Percentiles rank a stretch among this genome's conserved stretches.
Evolutionary conservation across 768 basidiomycete genomes (phyloP).

Genomic region (Termitomyces sp.): DNA sequence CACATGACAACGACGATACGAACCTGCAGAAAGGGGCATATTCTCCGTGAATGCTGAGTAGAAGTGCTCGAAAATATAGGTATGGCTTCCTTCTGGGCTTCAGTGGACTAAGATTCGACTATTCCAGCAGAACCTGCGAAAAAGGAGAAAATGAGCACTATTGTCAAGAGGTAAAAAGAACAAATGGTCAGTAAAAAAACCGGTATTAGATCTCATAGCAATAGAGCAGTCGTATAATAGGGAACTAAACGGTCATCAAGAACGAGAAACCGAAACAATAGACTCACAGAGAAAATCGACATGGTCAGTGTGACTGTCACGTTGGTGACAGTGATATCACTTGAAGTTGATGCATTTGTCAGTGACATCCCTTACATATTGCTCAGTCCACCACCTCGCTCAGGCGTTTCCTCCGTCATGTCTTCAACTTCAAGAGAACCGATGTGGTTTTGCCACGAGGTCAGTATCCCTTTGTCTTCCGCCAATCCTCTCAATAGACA

Average conservation of each 20-base stretch:
- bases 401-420: slow-evolving; percentile 38
- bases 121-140: not conserved
- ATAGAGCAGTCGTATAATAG: slow-evolving; percentile 53
- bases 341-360: slow-evolving; percentile 8
- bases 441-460: slow-evolving; percentile 80
- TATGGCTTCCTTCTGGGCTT: too few species aligned
- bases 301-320: slow-evolving; percentile 10
- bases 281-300: slow-evolving; percentile 23
- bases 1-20: not conserved
- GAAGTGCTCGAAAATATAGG: not conserved
- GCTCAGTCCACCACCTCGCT: slow-evolving; percentile 1
- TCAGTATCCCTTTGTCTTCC: slow-evolving; percentile 24
- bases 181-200: not conserved
- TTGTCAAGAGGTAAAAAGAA: not conserved
- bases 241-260: slow-evolving; percentile 55
- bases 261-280: slow-evolving; percentile 2
- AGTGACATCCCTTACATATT: not conserved
- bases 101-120: not conserved
- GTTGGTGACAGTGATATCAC: slow-evolving; percentile 8
- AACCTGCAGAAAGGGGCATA: not conserved
- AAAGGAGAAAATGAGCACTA: not conserved
- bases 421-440: slow-evolving; percentile 67
- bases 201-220: slow-evolving; percentile 30
- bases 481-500: not conserved
- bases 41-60: not conserved